Percentiles rank a stretch among this genome's conserved stretches.
Evolutionary conservation across 192 early-diverging fungal genomes (phyloP).

Genomic region (Coemansia asiatica): DNA sequence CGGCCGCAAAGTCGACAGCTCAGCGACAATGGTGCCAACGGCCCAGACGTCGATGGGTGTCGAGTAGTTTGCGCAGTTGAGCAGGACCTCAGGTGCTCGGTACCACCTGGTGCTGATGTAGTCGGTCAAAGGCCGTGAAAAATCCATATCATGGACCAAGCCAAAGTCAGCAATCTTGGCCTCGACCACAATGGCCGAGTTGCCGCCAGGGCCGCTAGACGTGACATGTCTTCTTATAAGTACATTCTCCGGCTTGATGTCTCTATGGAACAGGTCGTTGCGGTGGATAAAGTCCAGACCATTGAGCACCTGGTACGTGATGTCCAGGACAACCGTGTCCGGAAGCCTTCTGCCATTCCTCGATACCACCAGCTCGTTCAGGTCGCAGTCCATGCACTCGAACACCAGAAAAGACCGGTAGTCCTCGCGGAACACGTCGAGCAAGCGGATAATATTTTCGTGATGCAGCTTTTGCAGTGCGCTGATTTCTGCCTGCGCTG

Average conservation of each 20-base stretch:
- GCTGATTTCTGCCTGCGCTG: constrained; percentile 53
- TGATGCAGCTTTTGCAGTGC: constrained; percentile 60
- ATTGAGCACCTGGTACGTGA: constrained; percentile 86
- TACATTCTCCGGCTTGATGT: constrained; percentile 98
- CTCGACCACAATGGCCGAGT: constrained; percentile 43
- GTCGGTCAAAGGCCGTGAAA: constrained; percentile 88
- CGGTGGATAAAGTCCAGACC: constrained; percentile 91
- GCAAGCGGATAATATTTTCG: constrained; percentile 80
- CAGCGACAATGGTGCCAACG: constrained; percentile 86
- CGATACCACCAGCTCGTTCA: constrained; percentile 86
- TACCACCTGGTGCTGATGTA: constrained; percentile 99
- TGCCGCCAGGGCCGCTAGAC: constrained; percentile 35
- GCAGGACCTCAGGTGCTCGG: constrained; percentile 91
- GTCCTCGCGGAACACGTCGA: constrained; percentile 80
- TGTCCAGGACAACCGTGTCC: constrained; percentile 68
- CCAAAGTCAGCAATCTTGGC: constrained; percentile 98
- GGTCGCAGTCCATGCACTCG: constrained; percentile 93
- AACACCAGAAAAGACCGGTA: constrained; percentile 93
- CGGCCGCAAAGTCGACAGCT: constrained; percentile 82
- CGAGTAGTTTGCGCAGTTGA: constrained; percentile 79
- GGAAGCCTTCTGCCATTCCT: constrained; percentile 65
- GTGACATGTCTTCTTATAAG: constrained; percentile 60
- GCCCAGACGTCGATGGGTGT: constrained; percentile 98
- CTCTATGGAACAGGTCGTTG: constrained; percentile 91
- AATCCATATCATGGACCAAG: constrained; percentile 85